Conservation (phyloP, 257 asterid species). For the Przewalskia tangutica region DNA sequence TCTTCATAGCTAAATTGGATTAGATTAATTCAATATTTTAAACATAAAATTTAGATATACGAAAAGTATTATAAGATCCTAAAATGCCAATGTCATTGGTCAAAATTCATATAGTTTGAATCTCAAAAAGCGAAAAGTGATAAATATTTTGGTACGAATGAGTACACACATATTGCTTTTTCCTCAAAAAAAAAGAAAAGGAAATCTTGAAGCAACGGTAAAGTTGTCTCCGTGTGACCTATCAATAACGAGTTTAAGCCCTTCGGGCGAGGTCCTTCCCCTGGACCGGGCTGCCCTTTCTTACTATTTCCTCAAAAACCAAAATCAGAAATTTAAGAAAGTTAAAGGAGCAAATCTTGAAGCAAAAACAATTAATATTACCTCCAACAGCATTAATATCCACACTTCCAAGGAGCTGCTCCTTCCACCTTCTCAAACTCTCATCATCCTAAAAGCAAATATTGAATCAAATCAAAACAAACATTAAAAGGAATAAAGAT, state of each 20-base stretch:
- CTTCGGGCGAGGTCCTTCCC: not conserved
- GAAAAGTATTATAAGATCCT: not conserved
- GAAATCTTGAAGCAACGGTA: not conserved
- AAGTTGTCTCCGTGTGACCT: not conserved
- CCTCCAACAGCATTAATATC: constrained; percentile 87
- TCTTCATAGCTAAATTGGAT: not conserved
- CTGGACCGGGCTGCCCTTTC: not conserved
- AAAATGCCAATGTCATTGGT: not conserved
- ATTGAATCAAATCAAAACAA: too few relatives aligned
- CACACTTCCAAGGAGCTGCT: constrained; percentile 85
- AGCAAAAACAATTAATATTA: constrained; percentile 4
- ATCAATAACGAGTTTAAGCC: not conserved
- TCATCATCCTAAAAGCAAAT: constrained; percentile 66
- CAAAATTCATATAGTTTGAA: not conserved
- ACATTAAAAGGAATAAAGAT: too few relatives aligned
- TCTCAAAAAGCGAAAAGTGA: not conserved
- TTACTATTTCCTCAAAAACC: not conserved
- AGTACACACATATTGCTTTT: not conserved
- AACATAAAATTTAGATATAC: not conserved
- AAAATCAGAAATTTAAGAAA: not conserved
- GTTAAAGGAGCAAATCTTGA: not conserved
- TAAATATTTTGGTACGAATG: not conserved
- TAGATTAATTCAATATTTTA: not conserved
- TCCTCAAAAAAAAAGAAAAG: not conserved
- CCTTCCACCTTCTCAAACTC: constrained; percentile 97